These are phyloP conservation scores for Tetrahymena borealis DNA, from an alignment of 73 alveolate genomes.

Conservation along the genomic window DNA sequence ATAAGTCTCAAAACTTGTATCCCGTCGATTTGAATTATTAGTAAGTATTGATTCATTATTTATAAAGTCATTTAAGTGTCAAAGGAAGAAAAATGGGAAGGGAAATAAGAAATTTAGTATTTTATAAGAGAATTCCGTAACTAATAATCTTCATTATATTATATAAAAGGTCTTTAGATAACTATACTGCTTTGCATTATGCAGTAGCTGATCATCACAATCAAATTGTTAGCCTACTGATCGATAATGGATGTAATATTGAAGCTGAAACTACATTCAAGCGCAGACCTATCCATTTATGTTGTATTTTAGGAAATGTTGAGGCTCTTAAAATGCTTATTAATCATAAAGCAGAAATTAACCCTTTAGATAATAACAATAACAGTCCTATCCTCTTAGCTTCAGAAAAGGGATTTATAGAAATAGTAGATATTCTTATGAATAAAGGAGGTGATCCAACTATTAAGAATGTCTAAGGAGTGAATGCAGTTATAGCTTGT, in stretches of 20 bases:
- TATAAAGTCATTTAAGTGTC: no score
- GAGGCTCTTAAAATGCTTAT: conserved; percentile 67
- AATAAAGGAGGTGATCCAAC: conserved; percentile 60
- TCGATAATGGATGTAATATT: conserved; percentile 62
- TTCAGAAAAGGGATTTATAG: conserved; percentile 57
- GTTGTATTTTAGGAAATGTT: conserved; percentile 68
- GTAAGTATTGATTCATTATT: not conserved
- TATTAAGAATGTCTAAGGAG: conserved; percentile 40
- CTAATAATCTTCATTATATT: no score
- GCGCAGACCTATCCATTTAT: conserved; percentile 84
- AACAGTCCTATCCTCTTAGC: conserved; percentile 85
- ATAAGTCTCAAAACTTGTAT: not conserved
- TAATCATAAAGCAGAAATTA: conserved; percentile 70
- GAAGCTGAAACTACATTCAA: conserved; percentile 48
- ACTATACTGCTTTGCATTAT: conserved; percentile 85
- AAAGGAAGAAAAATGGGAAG: no score
- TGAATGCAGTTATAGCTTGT: conserved; percentile 17
- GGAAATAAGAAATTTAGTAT: no score
- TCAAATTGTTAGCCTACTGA: conserved; percentile 52
- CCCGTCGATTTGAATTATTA: not conserved
- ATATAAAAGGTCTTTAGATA: conserved; percentile 79
- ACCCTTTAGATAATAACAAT: conserved; percentile 72
- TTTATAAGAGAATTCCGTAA: no score
- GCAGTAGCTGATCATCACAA: conserved; percentile 92
- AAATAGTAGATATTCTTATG: conserved; percentile 58